Evolutionary conservation across 768 basidiomycete genomes (phyloP), one percentile per base, ranked within the genome.

Genomic region (Pilatotrama ljubarskyi): DNA sequence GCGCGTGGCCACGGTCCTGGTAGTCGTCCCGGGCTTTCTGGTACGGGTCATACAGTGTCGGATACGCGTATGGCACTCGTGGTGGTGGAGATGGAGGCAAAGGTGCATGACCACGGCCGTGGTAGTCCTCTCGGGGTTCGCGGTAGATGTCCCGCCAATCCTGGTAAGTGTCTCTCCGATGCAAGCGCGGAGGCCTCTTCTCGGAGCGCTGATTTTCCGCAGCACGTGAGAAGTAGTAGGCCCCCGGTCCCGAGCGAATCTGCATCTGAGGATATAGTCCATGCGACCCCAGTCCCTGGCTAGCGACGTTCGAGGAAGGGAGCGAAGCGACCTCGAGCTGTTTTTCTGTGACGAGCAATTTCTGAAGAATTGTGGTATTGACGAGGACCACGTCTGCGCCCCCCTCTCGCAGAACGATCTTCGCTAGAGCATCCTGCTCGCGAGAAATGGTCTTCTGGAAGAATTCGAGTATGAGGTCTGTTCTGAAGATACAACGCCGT

Each of bases 371-470:
- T 7, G 32, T 26, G 18, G 38, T 17, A 10, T 48, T 48, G 29
- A 64, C 60, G 69, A 65, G 47, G 9, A 56, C 49, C 24, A 41
- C 50, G 10, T 36, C 35, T 5, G 42, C 15, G 3, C 60, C 60
- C 14, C 60, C 60, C 3, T 20, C 44, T 2, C 18, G 29, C 18
- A 37, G 41, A 13, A 61, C 22, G 35, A 24, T 42, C 15, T 73
- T 69, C 6, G 68, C 62, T 0, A 79, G 52, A 24, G 77, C 75
- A 46, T 68, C 69, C 54, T 81, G 78, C 5, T 75, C 72, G 2
- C 75, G 73, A 0, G 77, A 73, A n/a, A 78, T 75, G 4, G 79
- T 64, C 48, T 72, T 73, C 10, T 73, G 70, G 46, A 80, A 77
- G 22, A 81, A 66, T 1, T 70, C 44, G 8, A 77, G 58, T 67